These are phyloP conservation scores for Chrysochromulina parva DNA, from an alignment of 78 protist species.

Conservation along the genomic window DNA sequence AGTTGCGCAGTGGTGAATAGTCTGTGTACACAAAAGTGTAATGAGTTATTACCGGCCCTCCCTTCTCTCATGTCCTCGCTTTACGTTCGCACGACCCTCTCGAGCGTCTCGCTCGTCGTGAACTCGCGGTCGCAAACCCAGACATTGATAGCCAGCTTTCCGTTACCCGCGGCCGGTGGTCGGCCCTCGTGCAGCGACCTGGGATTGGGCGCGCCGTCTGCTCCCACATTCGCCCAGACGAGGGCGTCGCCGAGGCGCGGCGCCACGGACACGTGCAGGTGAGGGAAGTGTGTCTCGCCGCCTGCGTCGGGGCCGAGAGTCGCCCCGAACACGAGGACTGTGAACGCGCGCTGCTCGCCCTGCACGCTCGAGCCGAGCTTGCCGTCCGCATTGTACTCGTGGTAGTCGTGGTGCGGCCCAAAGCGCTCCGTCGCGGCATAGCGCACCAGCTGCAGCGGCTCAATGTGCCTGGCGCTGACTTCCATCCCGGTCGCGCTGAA, in stretches of 20 bases:
- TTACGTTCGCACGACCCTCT: too few relatives aligned
- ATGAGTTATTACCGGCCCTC: too few relatives aligned
- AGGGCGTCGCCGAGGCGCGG: slow-evolving; percentile 2
- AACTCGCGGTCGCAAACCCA: not conserved
- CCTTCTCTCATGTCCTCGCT: too few relatives aligned
- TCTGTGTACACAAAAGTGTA: too few relatives aligned
- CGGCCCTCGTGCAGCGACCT: slow-evolving; percentile 14
- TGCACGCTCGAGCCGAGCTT: not conserved
- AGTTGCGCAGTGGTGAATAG: too few relatives aligned
- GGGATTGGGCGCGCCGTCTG: not conserved
- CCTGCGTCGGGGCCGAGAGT: not conserved
- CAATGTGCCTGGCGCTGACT: not conserved
- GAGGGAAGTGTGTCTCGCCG: slow-evolving; percentile 25
- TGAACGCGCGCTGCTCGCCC: slow-evolving; percentile 32
- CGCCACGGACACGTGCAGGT: not conserved
- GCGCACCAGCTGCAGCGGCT: slow-evolving; percentile 17
- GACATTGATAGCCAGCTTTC: not conserved
- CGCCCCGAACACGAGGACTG: not conserved
- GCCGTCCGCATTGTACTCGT: not conserved
- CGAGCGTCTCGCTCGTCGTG: too few relatives aligned
- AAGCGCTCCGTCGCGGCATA: not conserved
- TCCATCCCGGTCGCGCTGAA: not conserved
- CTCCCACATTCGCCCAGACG: not conserved
- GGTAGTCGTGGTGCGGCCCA: slow-evolving; percentile 30
- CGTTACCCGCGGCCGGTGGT: not conserved